Evolutionary conservation across 371 early-diverging fungal species (phyloP).

Genomic region (Lichtheimia corymbifera): DNA sequence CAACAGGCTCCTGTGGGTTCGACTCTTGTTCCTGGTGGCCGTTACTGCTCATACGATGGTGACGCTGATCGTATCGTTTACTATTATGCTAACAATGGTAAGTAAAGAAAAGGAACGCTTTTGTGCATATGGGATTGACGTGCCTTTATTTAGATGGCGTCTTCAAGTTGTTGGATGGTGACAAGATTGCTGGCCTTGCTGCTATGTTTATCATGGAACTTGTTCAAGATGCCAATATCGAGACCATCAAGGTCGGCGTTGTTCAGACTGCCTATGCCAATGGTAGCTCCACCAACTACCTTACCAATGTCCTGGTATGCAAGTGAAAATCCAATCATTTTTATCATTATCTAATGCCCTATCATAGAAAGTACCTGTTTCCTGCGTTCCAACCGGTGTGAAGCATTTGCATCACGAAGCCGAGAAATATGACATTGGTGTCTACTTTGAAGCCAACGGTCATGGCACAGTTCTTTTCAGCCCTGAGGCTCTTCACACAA

Average conservation of each 20-base stretch:
- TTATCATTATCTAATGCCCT: neutral
- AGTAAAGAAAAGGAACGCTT: neutral
- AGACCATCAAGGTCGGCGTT: conserved; percentile 87
- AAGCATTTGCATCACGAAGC: conserved; percentile 99
- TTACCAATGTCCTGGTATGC: conserved; percentile 76
- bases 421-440: conserved; percentile 95
- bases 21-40: conserved; percentile 60
- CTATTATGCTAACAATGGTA: conserved; percentile 82
- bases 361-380: conserved; percentile 84
- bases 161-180: conserved; percentile 95
- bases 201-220: conserved; percentile 91
- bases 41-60: conserved; percentile 95
- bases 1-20: conserved; percentile 82
- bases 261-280: conserved; percentile 99
- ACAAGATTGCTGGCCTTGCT: conserved; percentile 94
- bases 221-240: conserved; percentile 75
- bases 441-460: conserved; percentile 99
- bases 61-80: conserved; percentile 99
- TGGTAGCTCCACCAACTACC: conserved; percentile 93
- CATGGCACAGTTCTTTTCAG: conserved; percentile 99
- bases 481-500: conserved; percentile 73
- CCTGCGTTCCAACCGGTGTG: conserved; percentile 97
- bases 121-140: neutral
- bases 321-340: no score
- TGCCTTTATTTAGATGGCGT: conserved; percentile 52